phyloP scores from a whole-genome alignment of 1,139 yeast species.

The Taiozyma sp. region DNA sequence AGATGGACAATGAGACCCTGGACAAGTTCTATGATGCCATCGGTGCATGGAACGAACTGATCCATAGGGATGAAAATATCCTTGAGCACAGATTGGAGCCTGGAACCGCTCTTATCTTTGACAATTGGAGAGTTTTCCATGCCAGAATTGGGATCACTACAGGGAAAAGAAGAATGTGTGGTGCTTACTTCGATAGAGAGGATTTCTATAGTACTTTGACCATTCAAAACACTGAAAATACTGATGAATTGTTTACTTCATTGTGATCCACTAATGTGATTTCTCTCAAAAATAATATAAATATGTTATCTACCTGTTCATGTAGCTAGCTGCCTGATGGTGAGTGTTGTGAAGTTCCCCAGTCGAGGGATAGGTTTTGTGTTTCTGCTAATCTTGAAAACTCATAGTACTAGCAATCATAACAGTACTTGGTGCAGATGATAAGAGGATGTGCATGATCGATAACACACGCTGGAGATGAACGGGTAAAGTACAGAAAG shows the following conservation, averaged over 20 bases:
- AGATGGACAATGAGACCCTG: slow-evolving; percentile 50
- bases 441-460: too few relatives aligned
- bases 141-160: slow-evolving; percentile 60
- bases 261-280: slow-evolving; percentile 1
- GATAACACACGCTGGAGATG: too few relatives aligned
- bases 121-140: slow-evolving; percentile 75
- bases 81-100: slow-evolving; percentile 55
- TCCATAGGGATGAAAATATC: slow-evolving; percentile 48
- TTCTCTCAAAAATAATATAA: slow-evolving; percentile 1
- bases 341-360: too few relatives aligned
- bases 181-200: slow-evolving; percentile 68
- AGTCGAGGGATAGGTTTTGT: too few relatives aligned
- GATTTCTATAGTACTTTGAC: slow-evolving; percentile 57
- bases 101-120: slow-evolving; percentile 65
- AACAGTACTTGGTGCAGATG: too few relatives aligned
- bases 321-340: too few relatives aligned
- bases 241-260: slow-evolving; percentile 33
- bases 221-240: slow-evolving; percentile 47
- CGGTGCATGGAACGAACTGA: slow-evolving; percentile 49
- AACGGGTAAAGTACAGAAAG: too few relatives aligned
- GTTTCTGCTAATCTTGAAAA: too few relatives aligned
- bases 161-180: slow-evolving; percentile 71
- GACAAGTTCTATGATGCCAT: slow-evolving; percentile 57
- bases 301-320: neutral
- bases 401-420: too few relatives aligned